Evolutionary conservation across 2,329 filamentous ascomycete genomes (phyloP).

Genomic region (Chrysoporthe deuterocubensis): DNA sequence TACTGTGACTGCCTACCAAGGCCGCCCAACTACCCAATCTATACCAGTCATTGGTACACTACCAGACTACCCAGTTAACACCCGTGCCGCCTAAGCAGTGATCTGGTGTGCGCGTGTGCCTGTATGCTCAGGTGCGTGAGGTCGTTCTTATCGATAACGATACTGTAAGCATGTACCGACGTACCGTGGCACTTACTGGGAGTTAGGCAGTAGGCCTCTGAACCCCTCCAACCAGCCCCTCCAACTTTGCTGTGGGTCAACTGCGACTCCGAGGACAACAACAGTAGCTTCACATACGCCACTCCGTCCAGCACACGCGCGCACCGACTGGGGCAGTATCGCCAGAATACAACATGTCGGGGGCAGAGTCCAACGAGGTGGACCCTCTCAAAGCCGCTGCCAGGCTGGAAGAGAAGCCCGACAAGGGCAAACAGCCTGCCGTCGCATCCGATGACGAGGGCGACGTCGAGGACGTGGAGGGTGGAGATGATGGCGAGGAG

Average conservation of each 20-base stretch:
- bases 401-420: constrained; percentile 40
- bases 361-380: constrained; percentile 66
- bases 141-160: constrained; percentile 3
- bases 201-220: neutral
- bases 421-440: constrained; percentile 50
- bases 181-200: too few relatives aligned
- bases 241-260: neutral
- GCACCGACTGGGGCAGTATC: neutral
- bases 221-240: neutral
- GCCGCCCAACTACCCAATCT: neutral
- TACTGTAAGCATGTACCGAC: neutral
- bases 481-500: constrained; percentile 42
- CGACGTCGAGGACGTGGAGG: constrained; percentile 45
- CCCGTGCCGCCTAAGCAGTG: neutral
- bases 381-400: constrained; percentile 57
- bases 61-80: neutral
- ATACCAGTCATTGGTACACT: neutral
- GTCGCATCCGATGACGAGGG: constrained; percentile 54
- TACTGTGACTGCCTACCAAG: neutral
- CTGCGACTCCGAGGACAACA: neutral
- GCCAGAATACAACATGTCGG: constrained; percentile 43
- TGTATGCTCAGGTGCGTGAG: neutral
- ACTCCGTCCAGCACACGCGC: neutral
- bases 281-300: neutral
- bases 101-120: neutral